Base-by-base conservation (phyloP, 1,139 yeast genomes). In the Magnusiomyces sp. region DNA sequence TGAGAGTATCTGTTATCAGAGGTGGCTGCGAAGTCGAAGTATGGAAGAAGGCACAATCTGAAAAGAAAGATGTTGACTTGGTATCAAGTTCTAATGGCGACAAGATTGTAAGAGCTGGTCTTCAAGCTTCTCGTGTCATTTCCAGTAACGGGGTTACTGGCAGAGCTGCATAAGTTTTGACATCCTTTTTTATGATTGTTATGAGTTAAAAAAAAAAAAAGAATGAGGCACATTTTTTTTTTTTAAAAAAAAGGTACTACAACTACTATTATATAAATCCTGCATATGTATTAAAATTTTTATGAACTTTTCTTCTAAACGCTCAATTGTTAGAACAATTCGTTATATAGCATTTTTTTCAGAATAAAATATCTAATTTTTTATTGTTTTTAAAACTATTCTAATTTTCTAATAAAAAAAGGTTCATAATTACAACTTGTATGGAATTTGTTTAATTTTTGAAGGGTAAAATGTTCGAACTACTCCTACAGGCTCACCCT, bases 1-100 rank as follows among this genome's bases (percentile, higher is more conserved):
- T 90, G 95, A 84, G 98, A 73, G 86, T 92, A 29, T 97, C 97
- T 31, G 94, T 92, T 46, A 82, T 92, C 40, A 86, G 89, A 56
- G 85, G 87, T n/a, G 87, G 89, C 3, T 77, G 85, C 58, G 90
- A 86, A 57, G 86, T 81, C 54, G 86, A 86, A 58, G 87, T 86
- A 17, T 89, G 96, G 97, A 69, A 69, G 29, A 51, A 47, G 43
- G 54, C 52, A 3, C 51, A 49, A 34, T 37, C 39, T 17, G 54
- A 52, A 33, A 52, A 52, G 51, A 47, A 47, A 46, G 75, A 74
- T 40, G 77, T 76, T 41, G 77, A 78, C 10, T 63, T 76, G 43
- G 76, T 75, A 49, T 72, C 70, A 52, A 80, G 76, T 55, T 60
- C 72, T 34, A 73, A 73, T 46, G 82, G 82, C 7, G 71, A 72